phyloP scores from a whole-genome alignment of 164 flowering plant genomes.

The Stephania yunnanensis region DNA sequence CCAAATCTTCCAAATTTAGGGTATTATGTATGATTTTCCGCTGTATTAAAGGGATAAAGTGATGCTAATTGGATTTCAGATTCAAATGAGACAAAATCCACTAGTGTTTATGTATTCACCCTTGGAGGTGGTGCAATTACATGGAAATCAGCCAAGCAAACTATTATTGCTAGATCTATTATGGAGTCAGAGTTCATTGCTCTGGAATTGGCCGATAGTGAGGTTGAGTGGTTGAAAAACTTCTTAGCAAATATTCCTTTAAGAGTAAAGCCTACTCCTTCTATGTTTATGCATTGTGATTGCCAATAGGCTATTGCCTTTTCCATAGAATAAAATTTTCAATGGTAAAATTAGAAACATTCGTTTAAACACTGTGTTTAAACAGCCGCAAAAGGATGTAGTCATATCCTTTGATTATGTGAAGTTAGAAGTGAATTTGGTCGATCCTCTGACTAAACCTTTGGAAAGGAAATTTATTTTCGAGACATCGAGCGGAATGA shows the following conservation, averaged over 20 bases:
- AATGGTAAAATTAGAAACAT: neutral
- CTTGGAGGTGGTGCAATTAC: neutral
- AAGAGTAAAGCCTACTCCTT: neutral
- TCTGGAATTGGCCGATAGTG: too few species aligned
- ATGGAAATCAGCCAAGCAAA: constrained; percentile 1
- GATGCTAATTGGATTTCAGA: constrained; percentile 5
- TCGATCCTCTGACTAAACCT: too few species aligned
- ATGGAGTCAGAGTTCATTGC: too few species aligned
- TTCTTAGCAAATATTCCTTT: neutral
- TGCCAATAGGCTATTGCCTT: neutral
- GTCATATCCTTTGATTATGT: too few species aligned
- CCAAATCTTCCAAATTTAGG: too few species aligned
- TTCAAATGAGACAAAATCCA: neutral
- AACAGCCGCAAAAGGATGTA: neutral
- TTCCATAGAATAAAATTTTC: neutral
- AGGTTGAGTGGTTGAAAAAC: neutral
- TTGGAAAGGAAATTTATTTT: too few species aligned
- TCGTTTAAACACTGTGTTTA: neutral
- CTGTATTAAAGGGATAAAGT: neutral
- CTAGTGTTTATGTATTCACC: neutral
- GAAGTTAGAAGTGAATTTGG: too few species aligned
- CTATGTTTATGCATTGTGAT: neutral
- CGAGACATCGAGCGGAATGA: too few species aligned
- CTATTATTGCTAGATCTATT: neutral
- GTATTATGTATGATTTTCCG: neutral